A percentile compares a stretch with the other conserved stretches of the same genome.
Conservation (phyloP, 306 rosid genomes). For the Prunus campanulata region DNA sequence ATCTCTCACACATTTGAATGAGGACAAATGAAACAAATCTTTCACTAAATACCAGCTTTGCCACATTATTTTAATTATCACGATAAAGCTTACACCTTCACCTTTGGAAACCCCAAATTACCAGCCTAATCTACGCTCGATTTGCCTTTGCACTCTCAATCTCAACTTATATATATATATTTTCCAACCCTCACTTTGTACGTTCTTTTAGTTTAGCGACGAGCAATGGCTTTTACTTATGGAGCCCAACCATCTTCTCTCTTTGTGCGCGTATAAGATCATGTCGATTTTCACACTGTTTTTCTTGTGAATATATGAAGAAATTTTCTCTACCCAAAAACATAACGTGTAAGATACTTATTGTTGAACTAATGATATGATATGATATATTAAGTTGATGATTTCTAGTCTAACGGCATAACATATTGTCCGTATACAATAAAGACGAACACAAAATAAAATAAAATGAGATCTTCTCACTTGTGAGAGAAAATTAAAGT, state of each 20-base stretch:
- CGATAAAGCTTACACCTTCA: slow-evolving; percentile 62
- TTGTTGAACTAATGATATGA: too few species aligned
- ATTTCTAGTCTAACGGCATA: too few species aligned
- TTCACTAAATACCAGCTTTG: slow-evolving; percentile 48
- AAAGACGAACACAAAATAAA: too few species aligned
- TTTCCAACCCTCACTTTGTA: slow-evolving; percentile 32
- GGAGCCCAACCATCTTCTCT: slow-evolving; percentile 18
- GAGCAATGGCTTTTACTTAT: slow-evolving; percentile 44
- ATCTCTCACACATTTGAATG: slow-evolving; percentile 62
- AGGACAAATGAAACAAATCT: slow-evolving; percentile 71
- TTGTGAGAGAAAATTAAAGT: not conserved
- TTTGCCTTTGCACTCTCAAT: slow-evolving; percentile 9
- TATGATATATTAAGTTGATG: too few species aligned
- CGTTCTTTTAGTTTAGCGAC: slow-evolving; percentile 39
- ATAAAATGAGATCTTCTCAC: not conserved
- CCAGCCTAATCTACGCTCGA: slow-evolving; percentile 57
- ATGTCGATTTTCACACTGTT: not conserved
- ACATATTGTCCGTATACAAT: too few species aligned
- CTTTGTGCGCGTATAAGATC: not conserved
- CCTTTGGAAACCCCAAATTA: slow-evolving; percentile 54
- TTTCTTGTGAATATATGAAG: not conserved
- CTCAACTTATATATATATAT: slow-evolving; percentile 9
- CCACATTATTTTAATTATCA: slow-evolving; percentile 35
- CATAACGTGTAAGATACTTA: too few species aligned
- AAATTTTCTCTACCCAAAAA: not conserved